Evolutionary conservation across 129 eudicot genomes (phyloP), one percentile per base, ranked within the genome.

Genomic region (Centrapalus pauciflorus): DNA sequence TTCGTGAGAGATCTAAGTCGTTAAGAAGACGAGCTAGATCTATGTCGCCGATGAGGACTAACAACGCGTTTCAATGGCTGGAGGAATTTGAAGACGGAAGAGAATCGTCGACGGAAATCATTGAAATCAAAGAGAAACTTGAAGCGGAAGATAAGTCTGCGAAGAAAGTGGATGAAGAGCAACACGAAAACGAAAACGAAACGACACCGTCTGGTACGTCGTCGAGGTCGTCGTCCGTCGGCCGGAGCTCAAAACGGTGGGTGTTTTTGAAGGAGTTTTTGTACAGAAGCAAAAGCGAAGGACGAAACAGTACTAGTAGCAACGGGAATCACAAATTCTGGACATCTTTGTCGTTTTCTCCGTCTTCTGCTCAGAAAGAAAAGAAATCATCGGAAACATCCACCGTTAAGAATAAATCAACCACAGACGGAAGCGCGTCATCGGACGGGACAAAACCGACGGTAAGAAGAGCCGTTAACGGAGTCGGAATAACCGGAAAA

Each of bases 281-380:
- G 19, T 87, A 87, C 29, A 77, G 97, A 61, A 86, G 95, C 67
- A 90, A 90, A 37, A 86, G 90, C 41, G 97, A 90, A 74, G 97
- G 97, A 10, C 75, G 90, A 17, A 81, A 61, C 33, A 77, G 85
- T 12, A 83, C 79, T 9, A 78, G 80, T 66, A 67, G 28, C 20
- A 79, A 79, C 12, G 56, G 46, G 1, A 79, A 81, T 5, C 84
- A 81, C 61, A 90, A 86, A 70, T 90, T 90, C 71, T 86, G 97
- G 95, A 73, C 83, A 0, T 76, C 83, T 1, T 26, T 89, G 28
- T 80, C 96, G 1, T 85, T 88, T 58, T 80, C 88, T 2, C 95
- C 95, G 2, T 80, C 64, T 20, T 45, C 74, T 0, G 5, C 28
- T 24, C 41, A 17, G 27, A 84, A 69, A 10, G 82, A 84, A 0